Evolutionary conservation across 371 early-diverging fungal genomes (phyloP), one percentile per base, ranked within the genome.

Genomic region (Nematocida ausubeli): DNA sequence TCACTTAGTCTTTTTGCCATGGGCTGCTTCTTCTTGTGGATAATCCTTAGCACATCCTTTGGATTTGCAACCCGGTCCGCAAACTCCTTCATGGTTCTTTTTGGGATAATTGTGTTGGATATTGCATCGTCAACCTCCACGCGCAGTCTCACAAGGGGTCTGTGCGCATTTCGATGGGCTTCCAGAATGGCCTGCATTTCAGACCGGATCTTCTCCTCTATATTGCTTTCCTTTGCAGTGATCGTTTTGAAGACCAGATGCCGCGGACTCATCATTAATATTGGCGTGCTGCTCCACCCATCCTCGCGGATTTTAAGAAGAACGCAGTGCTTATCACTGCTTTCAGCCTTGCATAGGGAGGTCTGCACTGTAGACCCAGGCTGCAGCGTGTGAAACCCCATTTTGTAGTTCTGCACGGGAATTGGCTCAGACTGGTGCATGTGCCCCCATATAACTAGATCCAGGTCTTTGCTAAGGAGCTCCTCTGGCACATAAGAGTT

Each of bases 341-440:
- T 87, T 84, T 98, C 99, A 6, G 93, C 95, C 69, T 90, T 89
- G 32, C 89, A 89, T n/a, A 98, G 84, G 69, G 92, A 90, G 0
- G 99, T 98, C 0, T 95, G 93, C 2, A 97, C 91, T 0, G 95
- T 93, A 0, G 94, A 94, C 0, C 99, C 99, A 0, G 94, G 94
- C 82, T 98, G 98, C 14, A 83, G 24, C 0, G 90, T 89, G 4
- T 95, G 88, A 60, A 90, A 88, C 81, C 92, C 92, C 12, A 88
- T 87, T 52, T 88, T 85, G 30, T 86, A 72, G 19, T 88, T 87
- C 83, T 89, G 90, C 32, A 93, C 90, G 37, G 88, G 83, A 12
- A 35, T 32, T 14, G 78, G 78, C 34, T 35, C 35, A 72, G 94
- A 95, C 81, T 96, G 93, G 87, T 98, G 99, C 86, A 97, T 97